Percentiles rank a stretch among this genome's conserved stretches.
Conservation (phyloP, 768 basidiomycete species). For the Lyophyllum decastes region DNA sequence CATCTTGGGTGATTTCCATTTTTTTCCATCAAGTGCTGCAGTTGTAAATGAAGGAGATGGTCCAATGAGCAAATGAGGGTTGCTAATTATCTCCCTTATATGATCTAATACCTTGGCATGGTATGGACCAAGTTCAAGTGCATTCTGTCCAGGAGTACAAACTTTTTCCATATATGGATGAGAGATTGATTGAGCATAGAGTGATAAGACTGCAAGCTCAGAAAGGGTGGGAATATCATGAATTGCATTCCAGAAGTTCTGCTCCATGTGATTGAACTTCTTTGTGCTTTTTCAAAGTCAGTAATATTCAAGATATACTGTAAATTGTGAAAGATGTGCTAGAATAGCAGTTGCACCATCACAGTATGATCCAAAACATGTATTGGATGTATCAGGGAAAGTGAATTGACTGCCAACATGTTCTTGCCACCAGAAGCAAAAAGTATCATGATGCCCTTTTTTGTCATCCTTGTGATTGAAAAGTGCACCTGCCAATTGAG, state of each 20-base stretch:
- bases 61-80: constrained; percentile 23
- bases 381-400: constrained; percentile 40
- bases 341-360: constrained; percentile 27
- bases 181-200: constrained; percentile 22
- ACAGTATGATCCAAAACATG: constrained; percentile 31
- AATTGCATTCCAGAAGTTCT: constrained; percentile 27
- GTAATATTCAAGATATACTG: constrained; percentile 22
- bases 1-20: constrained; percentile 20
- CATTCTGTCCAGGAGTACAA: constrained; percentile 18
- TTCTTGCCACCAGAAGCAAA: constrained; percentile 19
- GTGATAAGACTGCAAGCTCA: constrained; percentile 24
- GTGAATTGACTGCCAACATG: constrained; percentile 17
- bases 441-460: constrained; percentile 32
- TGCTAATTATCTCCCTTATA: constrained; percentile 14
- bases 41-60: no score
- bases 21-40: constrained; percentile 23
- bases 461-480: constrained; percentile 37
- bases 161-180: constrained; percentile 28
- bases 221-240: constrained; percentile 26
- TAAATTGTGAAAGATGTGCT: no score
- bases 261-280: constrained; percentile 34
- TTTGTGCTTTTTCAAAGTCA: constrained; percentile 31
- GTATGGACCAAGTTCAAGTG: constrained; percentile 24
- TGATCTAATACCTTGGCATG: constrained; percentile 20
- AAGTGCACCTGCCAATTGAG: constrained; percentile 27